Base-by-base conservation (phyloP, 352 stramenopile genomes). In the Pythium coloratum region DNA sequence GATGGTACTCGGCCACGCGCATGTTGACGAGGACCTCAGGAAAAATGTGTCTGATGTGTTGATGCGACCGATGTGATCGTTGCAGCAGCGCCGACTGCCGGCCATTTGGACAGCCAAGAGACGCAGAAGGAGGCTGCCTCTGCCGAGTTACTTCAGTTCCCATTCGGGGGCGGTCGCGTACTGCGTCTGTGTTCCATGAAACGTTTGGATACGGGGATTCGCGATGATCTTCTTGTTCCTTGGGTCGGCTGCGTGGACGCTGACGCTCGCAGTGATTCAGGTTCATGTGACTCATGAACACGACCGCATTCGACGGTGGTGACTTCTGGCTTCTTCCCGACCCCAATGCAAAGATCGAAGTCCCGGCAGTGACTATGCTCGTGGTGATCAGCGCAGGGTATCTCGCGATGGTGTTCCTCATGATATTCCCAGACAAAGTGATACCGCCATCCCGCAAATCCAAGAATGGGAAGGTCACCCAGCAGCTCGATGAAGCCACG, bases 321-420 rank as follows among this genome's bases (percentile, higher is more conserved):
- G 75, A 82, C 34, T 85, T 88, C 20, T 88, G 79, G 77, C 50
- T 80, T 36, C 62, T 85, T 9, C 66, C 75, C 24, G 57, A 68
- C 14, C 64, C 71, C 6, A 63, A 78, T 3, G 16, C 55, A 9
- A 1, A 20, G 2, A 67, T 84, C 30, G 55, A 71, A 10, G 47
- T 78, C 47, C 57, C 33, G 0, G 38, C 76, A 10, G 61, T 67
- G 10, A 28, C 70, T 2, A 55, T 83, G 30, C 69, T 84, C 0
- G 57, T 68, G 5, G 14, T 77, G 0, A 80, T 83, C 51, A 73
- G 70, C 0, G 28, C 76, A 1, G 72, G 75, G 1, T 87, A 83
- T 50, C 47, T 74, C 6, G 49, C 55, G 1, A 63, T 87, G 18
- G 75, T 73, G 20, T 28, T 75, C 6, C 38, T 76, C 14, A 80